phyloP scores from a whole-genome alignment of 805 yeast genomes.

The Starmerella powellii region DNA sequence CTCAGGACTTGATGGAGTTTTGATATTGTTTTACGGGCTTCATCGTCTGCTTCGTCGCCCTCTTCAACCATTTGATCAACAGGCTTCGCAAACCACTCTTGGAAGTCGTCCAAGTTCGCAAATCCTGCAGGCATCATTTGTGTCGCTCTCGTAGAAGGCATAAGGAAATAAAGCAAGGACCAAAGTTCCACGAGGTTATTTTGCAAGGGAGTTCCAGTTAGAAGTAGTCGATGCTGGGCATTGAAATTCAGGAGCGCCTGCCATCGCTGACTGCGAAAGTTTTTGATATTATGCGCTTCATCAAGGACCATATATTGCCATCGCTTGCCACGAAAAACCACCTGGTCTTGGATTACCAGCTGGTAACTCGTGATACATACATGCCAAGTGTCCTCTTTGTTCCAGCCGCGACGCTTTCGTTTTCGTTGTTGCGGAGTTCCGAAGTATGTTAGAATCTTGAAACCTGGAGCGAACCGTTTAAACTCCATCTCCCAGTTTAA shows the following conservation, averaged over 20 bases:
- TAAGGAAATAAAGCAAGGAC: constrained; percentile 86
- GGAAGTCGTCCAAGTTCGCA: constrained; percentile 91
- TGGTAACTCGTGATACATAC: constrained; percentile 96
- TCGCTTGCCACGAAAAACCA: constrained; percentile 75
- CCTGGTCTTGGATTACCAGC: constrained; percentile 93
- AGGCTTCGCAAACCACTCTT: constrained; percentile 97
- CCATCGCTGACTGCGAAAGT: constrained; percentile 95
- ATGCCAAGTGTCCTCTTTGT: constrained; percentile 88
- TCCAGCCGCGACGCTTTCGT: constrained; percentile 95
- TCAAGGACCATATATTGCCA: constrained; percentile 97
- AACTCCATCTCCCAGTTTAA: constrained; percentile 99
- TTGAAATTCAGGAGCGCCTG: constrained; percentile 88
- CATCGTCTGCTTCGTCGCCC: constrained; percentile 50
- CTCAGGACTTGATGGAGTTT: constrained; percentile 87
- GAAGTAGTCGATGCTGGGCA: constrained; percentile 70
- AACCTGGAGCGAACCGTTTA: constrained; percentile 95
- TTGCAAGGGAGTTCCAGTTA: constrained; percentile 96
- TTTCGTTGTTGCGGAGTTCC: constrained; percentile 96
- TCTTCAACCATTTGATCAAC: constrained; percentile 85
- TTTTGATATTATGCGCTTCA: constrained; percentile 96
- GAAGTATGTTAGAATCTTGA: constrained; percentile 86
- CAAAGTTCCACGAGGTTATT: constrained; percentile 90
- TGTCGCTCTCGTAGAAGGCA: constrained; percentile 72
- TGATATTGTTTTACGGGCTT: constrained; percentile 72
- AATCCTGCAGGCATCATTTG: constrained; percentile 76